Evolutionary conservation across 2,329 filamentous ascomycete genomes (phyloP).

Genomic region (Microsporum canis): DNA sequence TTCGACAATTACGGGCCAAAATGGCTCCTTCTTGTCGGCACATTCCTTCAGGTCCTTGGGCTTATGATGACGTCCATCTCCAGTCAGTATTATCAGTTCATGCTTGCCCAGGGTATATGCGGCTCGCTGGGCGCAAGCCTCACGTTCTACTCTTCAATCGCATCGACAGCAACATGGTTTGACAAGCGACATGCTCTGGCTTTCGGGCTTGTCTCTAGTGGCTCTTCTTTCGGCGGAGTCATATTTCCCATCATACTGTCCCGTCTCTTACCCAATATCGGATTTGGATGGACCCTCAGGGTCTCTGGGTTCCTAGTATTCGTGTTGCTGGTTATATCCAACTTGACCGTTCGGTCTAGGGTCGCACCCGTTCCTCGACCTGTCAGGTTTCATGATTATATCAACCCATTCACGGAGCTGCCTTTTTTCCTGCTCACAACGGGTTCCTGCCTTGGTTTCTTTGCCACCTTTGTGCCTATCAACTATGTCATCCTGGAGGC

Average conservation of each 20-base stretch:
- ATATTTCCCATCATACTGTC: conserved; percentile 52
- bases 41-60: conserved; percentile 46
- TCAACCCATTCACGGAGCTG: conserved; percentile 36
- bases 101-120: conserved; percentile 46
- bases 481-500: conserved; percentile 41
- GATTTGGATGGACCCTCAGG: conserved; percentile 49
- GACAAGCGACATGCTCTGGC: conserved; percentile 41
- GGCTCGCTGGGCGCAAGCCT: conserved; percentile 41
- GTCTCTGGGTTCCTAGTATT: conserved; percentile 51
- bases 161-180: conserved; percentile 42
- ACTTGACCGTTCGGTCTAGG: conserved; percentile 42
- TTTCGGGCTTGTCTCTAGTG: conserved; percentile 44
- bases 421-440: conserved; percentile 36
- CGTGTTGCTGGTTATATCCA: conserved; percentile 43
- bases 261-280: conserved; percentile 42
- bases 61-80: conserved; percentile 49
- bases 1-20: conserved; percentile 54
- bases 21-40: conserved; percentile 41
- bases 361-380: conserved; percentile 18
- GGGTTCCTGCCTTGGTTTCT: conserved; percentile 46
- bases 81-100: conserved; percentile 45
- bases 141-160: conserved; percentile 38
- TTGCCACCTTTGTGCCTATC: conserved; percentile 49
- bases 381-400: conserved; percentile 8
- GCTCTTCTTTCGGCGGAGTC: conserved; percentile 47